Percentiles rank a stretch among this genome's conserved stretches.
These are phyloP conservation scores for Chlamydomonas eustigma DNA, from an alignment of 139 green algal genomes.

Conservation along the genomic window DNA sequence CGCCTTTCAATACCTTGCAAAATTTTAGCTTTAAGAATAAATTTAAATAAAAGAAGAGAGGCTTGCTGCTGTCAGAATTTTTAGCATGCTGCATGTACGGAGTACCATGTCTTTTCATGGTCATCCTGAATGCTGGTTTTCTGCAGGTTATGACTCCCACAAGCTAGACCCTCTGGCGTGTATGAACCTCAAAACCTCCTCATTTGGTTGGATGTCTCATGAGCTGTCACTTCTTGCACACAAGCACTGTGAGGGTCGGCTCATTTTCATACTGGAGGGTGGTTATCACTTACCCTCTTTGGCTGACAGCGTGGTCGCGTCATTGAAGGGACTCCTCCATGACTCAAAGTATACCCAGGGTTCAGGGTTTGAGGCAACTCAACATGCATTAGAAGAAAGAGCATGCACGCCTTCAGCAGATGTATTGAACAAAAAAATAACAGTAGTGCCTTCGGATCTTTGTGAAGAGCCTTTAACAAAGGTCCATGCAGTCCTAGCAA, in stretches of 20 bases:
- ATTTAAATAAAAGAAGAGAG: no score
- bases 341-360: neutral
- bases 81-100: no score
- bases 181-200: constrained; percentile 66
- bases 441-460: neutral
- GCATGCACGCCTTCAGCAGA: neutral
- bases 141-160: constrained; percentile 85
- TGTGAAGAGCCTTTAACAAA: neutral
- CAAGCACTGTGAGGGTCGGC: constrained; percentile 15
- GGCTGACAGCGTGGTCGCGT: constrained; percentile 66
- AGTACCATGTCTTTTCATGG: no score
- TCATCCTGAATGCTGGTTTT: constrained; percentile 13
- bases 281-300: constrained; percentile 77
- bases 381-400: neutral
- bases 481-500: neutral
- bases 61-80: no score
- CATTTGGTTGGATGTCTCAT: constrained; percentile 66
- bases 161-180: constrained; percentile 78
- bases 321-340: constrained; percentile 61
- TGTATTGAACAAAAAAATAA: neutral
- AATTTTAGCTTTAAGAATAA: neutral
- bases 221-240: constrained; percentile 13
- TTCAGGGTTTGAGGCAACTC: neutral
- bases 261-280: constrained; percentile 85
- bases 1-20: no score